Conservation (phyloP, 1,284 basidiomycete species). For the Pulveroboletus ridleyi region DNA sequence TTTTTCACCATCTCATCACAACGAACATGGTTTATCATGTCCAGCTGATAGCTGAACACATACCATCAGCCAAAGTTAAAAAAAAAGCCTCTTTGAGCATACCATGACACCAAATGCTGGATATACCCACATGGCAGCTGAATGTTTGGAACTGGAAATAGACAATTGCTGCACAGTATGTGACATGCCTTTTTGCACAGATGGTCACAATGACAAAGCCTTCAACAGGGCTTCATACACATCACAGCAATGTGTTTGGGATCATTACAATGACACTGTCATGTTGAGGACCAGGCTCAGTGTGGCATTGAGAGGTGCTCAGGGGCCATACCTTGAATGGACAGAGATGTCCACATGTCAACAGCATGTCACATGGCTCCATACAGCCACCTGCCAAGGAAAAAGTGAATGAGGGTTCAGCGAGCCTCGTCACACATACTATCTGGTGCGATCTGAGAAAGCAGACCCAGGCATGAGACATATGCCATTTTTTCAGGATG, state of each 20-base stretch:
- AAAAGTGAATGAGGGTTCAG: conserved; percentile 5
- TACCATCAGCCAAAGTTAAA: conserved; percentile 14
- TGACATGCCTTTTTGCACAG: conserved; percentile 66
- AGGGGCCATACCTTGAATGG: conserved; percentile 55
- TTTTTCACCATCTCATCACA: conserved; percentile 56
- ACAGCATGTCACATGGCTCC: conserved; percentile 54
- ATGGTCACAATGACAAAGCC: conserved; percentile 60
- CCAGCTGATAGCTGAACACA: conserved; percentile 50
- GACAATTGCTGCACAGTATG: conserved; percentile 62
- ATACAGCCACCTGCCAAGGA: conserved; percentile 64
- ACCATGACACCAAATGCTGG: conserved; percentile 60
- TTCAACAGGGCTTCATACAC: conserved; percentile 59
- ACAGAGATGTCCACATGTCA: conserved; percentile 77
- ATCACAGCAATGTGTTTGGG: conserved; percentile 54
- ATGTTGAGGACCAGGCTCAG: neutral
- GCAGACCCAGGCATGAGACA: conserved; percentile 57
- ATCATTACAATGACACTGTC: conserved; percentile 74
- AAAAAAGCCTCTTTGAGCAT: conserved; percentile 26
- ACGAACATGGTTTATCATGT: conserved; percentile 48
- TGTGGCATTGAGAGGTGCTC: neutral
- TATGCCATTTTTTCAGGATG: conserved; percentile 53
- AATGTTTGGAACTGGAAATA: conserved; percentile 52
- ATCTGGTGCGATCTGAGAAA: conserved; percentile 62
- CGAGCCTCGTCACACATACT: conserved; percentile 40
- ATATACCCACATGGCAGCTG: conserved; percentile 70